Evolutionary conservation across 768 basidiomycete genomes (phyloP), one percentile per base, ranked within the genome.

Genomic region (Chiua virens): DNA sequence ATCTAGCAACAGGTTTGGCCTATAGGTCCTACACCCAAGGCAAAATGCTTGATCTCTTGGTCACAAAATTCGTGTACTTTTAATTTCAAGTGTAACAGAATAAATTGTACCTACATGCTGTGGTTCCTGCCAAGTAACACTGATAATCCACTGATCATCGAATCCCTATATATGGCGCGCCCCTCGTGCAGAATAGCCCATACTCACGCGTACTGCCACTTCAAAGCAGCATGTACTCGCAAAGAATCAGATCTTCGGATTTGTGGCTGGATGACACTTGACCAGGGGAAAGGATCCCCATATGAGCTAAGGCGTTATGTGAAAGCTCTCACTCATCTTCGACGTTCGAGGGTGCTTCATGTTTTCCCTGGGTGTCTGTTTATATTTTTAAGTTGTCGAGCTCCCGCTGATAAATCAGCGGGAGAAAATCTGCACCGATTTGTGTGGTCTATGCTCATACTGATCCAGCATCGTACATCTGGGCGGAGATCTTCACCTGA

Each of bases 401-500:
- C 13, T 32, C 49, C 28, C 39, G 45, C 13, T 36, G 20, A 37
- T 28, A 38, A 57, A 42, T 50, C 59, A 39, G 28, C 8, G 45
- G 20, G 55, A 22, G 55, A 50, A 56, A 47, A 42, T 30, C 13
- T 1, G 30, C 20, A 17, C 44, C 8, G 10, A 25, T 25, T 52
- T 42, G 36, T 25, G 18, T 50, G 47, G 39, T 23, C 40, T n/a
- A 37, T 22, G n/a, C 15, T 45, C 36, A 22, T n/a, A 15, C 10
- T 4, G 23, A 18, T 23, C 20, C 23, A 4, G 17, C n/a, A 1
- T 54, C 32, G 6, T 18, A 23, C 20, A 45, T 54, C 41, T 18
- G n/a, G 32, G 48, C 25, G n/a, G 30, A 30, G 42, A n/a, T 17
- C 20, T 30, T 38, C 17, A 18, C 6, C 22, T 38, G 11, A 2